Conservation (phyloP, 2,329 filamentous ascomycete species). For the Hymenoscyphus scutula region DNA sequence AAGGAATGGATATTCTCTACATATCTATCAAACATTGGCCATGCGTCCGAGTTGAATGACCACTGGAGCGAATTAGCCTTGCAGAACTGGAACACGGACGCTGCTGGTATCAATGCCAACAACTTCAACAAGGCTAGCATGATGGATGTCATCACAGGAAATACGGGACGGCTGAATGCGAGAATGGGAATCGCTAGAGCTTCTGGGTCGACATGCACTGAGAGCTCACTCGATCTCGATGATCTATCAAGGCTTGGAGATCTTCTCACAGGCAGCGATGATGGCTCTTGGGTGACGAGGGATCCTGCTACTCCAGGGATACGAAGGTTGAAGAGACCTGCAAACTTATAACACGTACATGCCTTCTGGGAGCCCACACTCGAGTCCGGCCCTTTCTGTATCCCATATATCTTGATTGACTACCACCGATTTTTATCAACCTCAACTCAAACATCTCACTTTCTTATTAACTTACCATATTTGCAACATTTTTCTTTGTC, state of each 20-base stretch:
- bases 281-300: neutral
- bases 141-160: conserved; percentile 22
- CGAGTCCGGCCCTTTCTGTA: too few relatives aligned
- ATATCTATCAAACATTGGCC: conserved; percentile 13
- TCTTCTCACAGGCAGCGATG: conserved; percentile 5
- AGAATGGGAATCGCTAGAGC: conserved; percentile 15
- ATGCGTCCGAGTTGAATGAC: conserved; percentile 12
- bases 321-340: neutral
- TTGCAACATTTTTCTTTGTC: too few relatives aligned
- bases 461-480: too few relatives aligned
- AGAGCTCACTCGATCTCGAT: conserved; percentile 15
- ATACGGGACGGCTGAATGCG: conserved; percentile 11
- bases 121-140: conserved; percentile 19
- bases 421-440: too few relatives aligned
- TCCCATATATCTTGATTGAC: too few relatives aligned
- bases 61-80: conserved; percentile 24
- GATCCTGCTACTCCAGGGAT: neutral
- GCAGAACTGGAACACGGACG: conserved; percentile 23
- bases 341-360: neutral
- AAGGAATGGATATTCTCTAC: conserved; percentile 18
- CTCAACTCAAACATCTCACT: too few relatives aligned
- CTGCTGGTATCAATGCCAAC: conserved; percentile 18
- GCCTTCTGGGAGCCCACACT: too few relatives aligned
- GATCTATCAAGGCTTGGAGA: conserved; percentile 7
- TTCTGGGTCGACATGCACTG: conserved; percentile 7